Evolutionary conservation across 345 rosid genomes (phyloP).

Genomic region (Salix caprea): DNA sequence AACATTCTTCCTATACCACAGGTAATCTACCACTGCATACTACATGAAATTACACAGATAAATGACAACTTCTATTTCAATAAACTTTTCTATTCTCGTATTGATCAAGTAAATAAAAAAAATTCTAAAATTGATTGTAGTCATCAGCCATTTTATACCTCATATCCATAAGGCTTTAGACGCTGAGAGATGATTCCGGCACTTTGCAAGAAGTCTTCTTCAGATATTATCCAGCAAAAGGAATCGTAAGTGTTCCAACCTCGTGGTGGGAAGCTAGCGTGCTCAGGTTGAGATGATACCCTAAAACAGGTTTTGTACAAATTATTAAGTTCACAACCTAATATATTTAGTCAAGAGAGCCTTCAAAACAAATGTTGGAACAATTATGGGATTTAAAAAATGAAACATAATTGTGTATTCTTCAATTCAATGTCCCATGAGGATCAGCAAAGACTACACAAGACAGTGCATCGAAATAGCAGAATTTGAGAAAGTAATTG

Average conservation of each 20-base stretch:
- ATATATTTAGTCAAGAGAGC: neutral
- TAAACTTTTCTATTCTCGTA: neutral
- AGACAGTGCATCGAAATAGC: neutral
- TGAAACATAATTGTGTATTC: neutral
- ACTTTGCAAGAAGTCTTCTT: constrained; percentile 71
- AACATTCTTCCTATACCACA: constrained; percentile 84
- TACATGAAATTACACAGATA: constrained; percentile 18
- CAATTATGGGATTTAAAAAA: neutral
- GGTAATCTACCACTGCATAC: constrained; percentile 96
- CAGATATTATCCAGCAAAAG: constrained; percentile 82
- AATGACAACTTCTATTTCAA: neutral
- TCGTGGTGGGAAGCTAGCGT: constrained; percentile 73
- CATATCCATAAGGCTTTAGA: constrained; percentile 63
- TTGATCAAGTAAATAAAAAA: neutral
- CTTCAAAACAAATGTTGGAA: neutral
- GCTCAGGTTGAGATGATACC: constrained; percentile 29
- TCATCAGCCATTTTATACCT: constrained; percentile 40
- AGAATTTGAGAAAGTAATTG: neutral
- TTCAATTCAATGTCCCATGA: neutral
- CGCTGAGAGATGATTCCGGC: constrained; percentile 60
- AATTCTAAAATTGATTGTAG: neutral
- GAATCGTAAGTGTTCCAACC: constrained; percentile 98
- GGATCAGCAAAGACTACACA: neutral
- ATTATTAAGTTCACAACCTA: neutral
- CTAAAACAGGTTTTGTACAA: constrained; percentile 19